Evolutionary conservation across 1,284 basidiomycete species (phyloP), one percentile per base, ranked within the genome.

Genomic region (Puccinia coronata): DNA sequence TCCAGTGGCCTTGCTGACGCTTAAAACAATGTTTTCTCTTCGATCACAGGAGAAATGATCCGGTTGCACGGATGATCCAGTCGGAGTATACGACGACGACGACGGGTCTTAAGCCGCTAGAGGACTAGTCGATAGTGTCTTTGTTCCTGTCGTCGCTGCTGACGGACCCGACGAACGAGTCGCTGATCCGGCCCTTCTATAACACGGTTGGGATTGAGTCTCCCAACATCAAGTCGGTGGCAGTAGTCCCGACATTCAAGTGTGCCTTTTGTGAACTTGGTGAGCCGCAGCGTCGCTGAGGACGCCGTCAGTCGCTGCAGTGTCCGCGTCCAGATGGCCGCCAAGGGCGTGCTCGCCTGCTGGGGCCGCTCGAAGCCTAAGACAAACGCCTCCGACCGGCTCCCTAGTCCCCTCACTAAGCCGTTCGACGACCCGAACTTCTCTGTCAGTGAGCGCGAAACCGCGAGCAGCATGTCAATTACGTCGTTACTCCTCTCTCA

Each of bases 251-350:
- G 49, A 93, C 93, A 86, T 91, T 92, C 82, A 90, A 94, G 87
- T 98, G 95, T 87, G 96, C 96, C 0, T 99, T n/a, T 99, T 86
- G 90, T 98, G 82, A 98, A 98, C 86, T 99, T 99, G 87, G 91
- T 89, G 82, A 91, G 92, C 80, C 90, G 97, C 39, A 85, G 88
- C 1, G 88, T 90, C 23, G 96, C 97, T 16, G 97, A 99, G 86
- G 87, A 88, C 11, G 95, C 93, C 0, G 96, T 96, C 0, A 90
- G 92, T 83, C 91, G 92, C 12, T 93, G 96, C 90, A 90, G 93
- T 20, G 91, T 92, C 82, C 96, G 95, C 3, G 89, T 99, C 31
- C 93, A 95, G 84, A 88, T 98, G 53, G 91, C 92, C 41, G 92
- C 91, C 0, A 91, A 92, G 84, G 89, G 89, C 76, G 90, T 93